phyloP scores from a whole-genome alignment of 139 green algal genomes.

The Chlorella sp. region DNA sequence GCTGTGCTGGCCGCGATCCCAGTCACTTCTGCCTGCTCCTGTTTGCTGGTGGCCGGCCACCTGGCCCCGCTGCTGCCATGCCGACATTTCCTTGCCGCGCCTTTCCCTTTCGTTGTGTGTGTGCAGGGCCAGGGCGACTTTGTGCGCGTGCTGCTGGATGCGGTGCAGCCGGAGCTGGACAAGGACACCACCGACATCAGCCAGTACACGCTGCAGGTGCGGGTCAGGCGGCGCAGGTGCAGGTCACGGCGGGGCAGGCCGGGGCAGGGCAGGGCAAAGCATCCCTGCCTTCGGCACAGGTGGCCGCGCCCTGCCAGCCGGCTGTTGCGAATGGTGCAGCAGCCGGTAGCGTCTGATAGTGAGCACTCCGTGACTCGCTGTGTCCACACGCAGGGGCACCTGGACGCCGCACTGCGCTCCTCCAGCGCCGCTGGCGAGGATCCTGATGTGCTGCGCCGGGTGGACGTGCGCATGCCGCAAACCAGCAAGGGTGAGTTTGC shows the following conservation, averaged over 20 bases:
- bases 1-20: no score
- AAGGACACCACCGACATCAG: slow-evolving; percentile 47
- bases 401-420: slow-evolving; percentile 79
- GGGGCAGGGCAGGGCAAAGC: no score
- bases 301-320: no score
- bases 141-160: slow-evolving; percentile 77
- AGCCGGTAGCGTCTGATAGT: background rate
- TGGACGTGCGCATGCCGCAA: slow-evolving; percentile 54
- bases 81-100: no score
- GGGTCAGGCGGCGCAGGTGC: background rate
- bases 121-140: slow-evolving; percentile 89
- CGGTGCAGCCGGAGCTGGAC: slow-evolving; percentile 54
- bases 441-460: slow-evolving; percentile 70
- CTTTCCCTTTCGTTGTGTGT: no score
- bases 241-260: no score
- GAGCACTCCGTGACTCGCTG: slow-evolving; percentile 33
- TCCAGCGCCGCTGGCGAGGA: slow-evolving; percentile 78
- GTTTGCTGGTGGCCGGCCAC: no score
- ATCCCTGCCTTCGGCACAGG: no score
- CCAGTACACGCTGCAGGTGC: slow-evolving; percentile 53
- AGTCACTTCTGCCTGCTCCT: no score
- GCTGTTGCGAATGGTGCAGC: background rate
- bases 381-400: slow-evolving; percentile 61
- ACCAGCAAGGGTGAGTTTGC: no score
- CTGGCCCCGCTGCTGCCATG: no score